Base-by-base conservation (phyloP, 805 yeast species). In the Cyberlindnera veronae region DNA sequence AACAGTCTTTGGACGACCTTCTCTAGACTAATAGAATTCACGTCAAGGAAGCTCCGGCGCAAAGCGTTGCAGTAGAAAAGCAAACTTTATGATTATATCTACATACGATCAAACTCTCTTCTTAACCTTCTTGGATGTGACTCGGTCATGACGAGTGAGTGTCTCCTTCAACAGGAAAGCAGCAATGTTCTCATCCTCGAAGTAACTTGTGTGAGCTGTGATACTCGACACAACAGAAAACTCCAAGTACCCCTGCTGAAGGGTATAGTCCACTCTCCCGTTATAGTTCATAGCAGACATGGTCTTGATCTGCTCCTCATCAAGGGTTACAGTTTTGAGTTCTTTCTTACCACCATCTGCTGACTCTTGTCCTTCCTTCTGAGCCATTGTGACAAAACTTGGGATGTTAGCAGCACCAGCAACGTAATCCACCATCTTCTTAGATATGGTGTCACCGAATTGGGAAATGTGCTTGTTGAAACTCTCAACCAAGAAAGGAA, bases 141-240 rank as follows among this genome's bases (percentile, higher is more conserved):
- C 53, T 22, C 28, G 26, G 16, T 46, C 54, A 18, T 57, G 49
- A 29, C 51, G 45, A 6, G 47, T 47, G 23, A 63, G 46, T 8
- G 84, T 57, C 55, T 88, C 89, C 34, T 68, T 69, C 57, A 90
- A 61, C 5, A 91, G 60, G 51, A 91, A 90, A 1, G 82, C 83
- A 0, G 95, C 89, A 27, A 91, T 79, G 53, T 89, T 89, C 36
- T 78, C 72, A 51, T 88, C 95, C 56, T 88, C 95, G 58, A 91
- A 82, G 60, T 91, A 91, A 34, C 87, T 79, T 12, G 86, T 79
- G 61, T 91, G 99, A 0, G 98, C 93, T 36, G 85, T 85, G 8
- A 91, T 68, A 0, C 95, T 93, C 3, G 88, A 76, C 10, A 91
- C 69, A 26, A 88, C 61, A 21, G 95, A 84, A 16, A 89, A 73